Conservation (phyloP, 176 grass and related monocot genomes). For the Eremochloa ophiuroides region DNA sequence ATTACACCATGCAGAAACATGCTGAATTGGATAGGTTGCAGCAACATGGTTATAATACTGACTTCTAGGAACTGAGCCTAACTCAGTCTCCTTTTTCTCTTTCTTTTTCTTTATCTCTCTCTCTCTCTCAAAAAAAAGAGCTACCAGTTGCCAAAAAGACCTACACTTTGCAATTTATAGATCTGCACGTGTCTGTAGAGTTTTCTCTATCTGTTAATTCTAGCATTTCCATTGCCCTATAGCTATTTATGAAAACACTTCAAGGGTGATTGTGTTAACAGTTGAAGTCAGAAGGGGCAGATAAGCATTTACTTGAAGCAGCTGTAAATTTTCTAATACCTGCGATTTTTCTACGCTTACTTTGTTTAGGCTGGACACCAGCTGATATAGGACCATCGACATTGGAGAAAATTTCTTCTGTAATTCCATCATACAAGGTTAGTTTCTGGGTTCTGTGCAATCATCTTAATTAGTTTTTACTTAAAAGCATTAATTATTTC, state of each 20-base stretch:
- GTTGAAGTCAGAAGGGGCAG: neutral
- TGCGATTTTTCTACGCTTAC: neutral
- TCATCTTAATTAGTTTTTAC: conserved; percentile 2
- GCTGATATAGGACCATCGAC: conserved; percentile 82
- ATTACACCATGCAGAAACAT: neutral
- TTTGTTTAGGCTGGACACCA: conserved; percentile 70
- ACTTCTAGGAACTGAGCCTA: neutral
- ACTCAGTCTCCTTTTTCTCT: neutral
- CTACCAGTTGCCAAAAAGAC: conserved; percentile 10
- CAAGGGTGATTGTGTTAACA: neutral
- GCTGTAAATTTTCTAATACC: conserved; percentile 2
- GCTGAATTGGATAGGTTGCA: neutral
- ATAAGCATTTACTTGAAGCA: conserved; percentile 7
- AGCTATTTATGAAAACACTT: conserved; percentile 16
- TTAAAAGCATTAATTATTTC: neutral
- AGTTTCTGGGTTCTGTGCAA: neutral
- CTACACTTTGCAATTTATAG: conserved; percentile 9
- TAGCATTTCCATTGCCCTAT: neutral
- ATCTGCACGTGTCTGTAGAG: neutral
- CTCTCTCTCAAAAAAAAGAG: neutral
- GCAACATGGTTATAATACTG: neutral
- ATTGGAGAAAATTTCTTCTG: conserved; percentile 59
- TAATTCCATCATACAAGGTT: conserved; percentile 62
- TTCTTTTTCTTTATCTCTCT: neutral
- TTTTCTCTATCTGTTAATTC: neutral